Conservation (phyloP, 148 eudicot species). For the Persicaria maculosa region DNA sequence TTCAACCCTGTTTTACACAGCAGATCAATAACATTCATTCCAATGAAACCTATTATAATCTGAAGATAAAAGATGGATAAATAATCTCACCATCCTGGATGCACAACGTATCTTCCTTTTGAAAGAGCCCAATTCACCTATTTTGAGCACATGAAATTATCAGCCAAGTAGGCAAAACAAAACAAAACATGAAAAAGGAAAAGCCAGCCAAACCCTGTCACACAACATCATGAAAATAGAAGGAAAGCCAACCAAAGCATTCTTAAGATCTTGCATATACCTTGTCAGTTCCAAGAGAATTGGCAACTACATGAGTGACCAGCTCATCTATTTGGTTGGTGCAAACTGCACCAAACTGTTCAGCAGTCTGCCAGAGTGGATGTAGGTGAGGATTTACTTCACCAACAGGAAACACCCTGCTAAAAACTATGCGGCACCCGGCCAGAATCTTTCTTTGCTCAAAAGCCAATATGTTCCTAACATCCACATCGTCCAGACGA, state of each 20-base stretch:
- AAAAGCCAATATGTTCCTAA: conserved; percentile 82
- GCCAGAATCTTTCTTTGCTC: conserved; percentile 76
- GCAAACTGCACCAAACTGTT: conserved; percentile 97
- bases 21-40: background rate
- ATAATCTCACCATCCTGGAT: conserved; percentile 86
- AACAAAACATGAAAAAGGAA: background rate
- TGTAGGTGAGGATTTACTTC: conserved; percentile 81
- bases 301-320: conserved; percentile 96
- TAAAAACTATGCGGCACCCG: conserved; percentile 83
- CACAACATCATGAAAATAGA: background rate
- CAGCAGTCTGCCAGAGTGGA: conserved; percentile 94
- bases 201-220: background rate
- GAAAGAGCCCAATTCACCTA: conserved; percentile 96
- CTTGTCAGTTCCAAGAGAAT: conserved; percentile 89
- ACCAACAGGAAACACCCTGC: conserved; percentile 88
- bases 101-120: conserved; percentile 79
- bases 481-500: conserved; percentile 83
- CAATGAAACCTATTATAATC: background rate
- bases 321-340: conserved; percentile 79
- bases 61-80: background rate
- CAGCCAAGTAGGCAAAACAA: background rate
- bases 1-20: conserved; percentile 72
- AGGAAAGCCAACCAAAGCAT: conserved; percentile 1
- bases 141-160: conserved; percentile 7
- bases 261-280: conserved; percentile 19